These are phyloP conservation scores for Chondrostereum purpureum DNA, from an alignment of 1,284 basidiomycete genomes.

Conservation along the genomic window DNA sequence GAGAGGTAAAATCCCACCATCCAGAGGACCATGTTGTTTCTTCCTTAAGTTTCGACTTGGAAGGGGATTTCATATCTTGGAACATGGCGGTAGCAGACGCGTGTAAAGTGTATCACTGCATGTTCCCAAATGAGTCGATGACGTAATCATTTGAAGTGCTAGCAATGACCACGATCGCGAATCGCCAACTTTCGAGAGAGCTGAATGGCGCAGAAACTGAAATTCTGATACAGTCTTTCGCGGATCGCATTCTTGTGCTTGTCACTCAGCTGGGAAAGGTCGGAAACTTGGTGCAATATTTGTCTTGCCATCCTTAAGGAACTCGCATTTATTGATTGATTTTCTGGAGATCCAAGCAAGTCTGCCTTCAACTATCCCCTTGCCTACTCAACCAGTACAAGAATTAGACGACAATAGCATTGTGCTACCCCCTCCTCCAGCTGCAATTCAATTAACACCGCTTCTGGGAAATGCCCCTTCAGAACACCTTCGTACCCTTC, in stretches of 20 bases:
- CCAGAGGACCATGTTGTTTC: slow-evolving; percentile 49
- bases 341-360: slow-evolving; percentile 70
- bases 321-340: slow-evolving; percentile 9
- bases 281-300: slow-evolving; percentile 63
- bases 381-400: slow-evolving; percentile 37
- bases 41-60: slow-evolving; percentile 54
- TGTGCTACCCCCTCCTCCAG: slow-evolving; percentile 59
- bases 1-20: slow-evolving; percentile 69
- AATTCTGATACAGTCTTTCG: slow-evolving; percentile 69
- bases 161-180: slow-evolving; percentile 19
- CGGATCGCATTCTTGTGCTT: slow-evolving; percentile 74
- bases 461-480: slow-evolving; percentile 71
- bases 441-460: slow-evolving; percentile 68
- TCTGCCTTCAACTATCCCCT: slow-evolving; percentile 59
- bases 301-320: slow-evolving; percentile 6
- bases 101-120: background rate
- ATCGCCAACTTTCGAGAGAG: slow-evolving; percentile 23
- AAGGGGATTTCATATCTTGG: slow-evolving; percentile 29
- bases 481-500: slow-evolving; percentile 59
- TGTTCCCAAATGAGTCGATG: slow-evolving; percentile 1
- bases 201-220: slow-evolving; percentile 64
- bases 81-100: slow-evolving; percentile 15
- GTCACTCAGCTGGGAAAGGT: slow-evolving; percentile 87
- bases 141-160: slow-evolving; percentile 1
- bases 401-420: slow-evolving; percentile 30